Base-by-base conservation (phyloP, 108 stramenopile genomes). In the Skeletonema costatum region DNA sequence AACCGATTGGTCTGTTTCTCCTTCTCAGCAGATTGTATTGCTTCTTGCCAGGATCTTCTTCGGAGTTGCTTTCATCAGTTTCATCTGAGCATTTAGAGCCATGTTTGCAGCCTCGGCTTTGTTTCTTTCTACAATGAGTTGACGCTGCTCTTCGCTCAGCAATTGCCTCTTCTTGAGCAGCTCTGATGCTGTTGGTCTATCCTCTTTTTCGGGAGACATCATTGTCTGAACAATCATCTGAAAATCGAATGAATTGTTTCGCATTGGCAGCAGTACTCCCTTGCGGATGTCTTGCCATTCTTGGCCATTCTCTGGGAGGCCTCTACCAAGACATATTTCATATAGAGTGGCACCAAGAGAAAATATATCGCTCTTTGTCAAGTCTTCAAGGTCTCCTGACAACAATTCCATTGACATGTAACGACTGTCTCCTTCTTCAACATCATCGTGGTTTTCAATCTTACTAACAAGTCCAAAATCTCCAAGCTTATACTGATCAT, bases 381-480 rank as follows among this genome's bases (percentile, higher is more conserved):
- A 81, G 83, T 97, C 93, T 3, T 81, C 76, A 72, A 91, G 88
- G 71, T 95, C 93, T 32, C 93, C 96, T 31, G 86, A 87, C 35
- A 98, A 75, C 31, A 98, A 74, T 77, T 98, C 97, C 93, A 80
- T 90, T 8, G 92, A 93, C 96, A 97, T 98, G 80, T 96, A 98
- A 9, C 96, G 82, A 44, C 91, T 93, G 59, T 97, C 97, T n/a
- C 97, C 97, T 75, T 98, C 97, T 80, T 96, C 95, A 0, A 98
- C 92, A 48, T 87, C 83, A 32, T 83, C 60, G 66, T 76, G 73
- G 36, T 78, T 75, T 21, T 91, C 88, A 60, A 89, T 92, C 66
- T 83, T 85, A 17, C 86, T 86, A 10, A 93, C 95, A 50, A 98
- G 78, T 21, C 97, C 97, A 78, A 98, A 98, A 71, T 98, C 97